phyloP scores from a whole-genome alignment of 306 rosid species.

The Luffa acutangula region DNA sequence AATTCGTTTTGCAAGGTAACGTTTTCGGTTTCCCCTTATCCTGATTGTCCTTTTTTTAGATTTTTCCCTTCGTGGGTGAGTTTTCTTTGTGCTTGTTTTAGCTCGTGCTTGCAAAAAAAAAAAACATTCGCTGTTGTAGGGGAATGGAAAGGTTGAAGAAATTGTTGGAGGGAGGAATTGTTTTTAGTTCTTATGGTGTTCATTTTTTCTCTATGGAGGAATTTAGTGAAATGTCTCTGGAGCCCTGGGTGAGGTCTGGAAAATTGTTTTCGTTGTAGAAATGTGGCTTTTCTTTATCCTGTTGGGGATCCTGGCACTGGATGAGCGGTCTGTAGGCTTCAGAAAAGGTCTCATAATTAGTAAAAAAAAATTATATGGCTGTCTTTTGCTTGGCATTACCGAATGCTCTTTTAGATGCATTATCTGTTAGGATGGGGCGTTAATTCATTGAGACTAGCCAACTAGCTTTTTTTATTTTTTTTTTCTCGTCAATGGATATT shows the following conservation, averaged over 20 bases:
- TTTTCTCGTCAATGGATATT: neutral
- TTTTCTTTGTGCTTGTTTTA: neutral
- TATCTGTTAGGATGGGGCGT: neutral
- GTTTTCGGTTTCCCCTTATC: neutral
- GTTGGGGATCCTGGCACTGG: neutral
- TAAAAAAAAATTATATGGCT: neutral
- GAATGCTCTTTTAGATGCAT: neutral
- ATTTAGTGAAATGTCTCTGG: neutral
- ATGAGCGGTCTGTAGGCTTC: slow-evolving; percentile 3
- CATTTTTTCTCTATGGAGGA: neutral
- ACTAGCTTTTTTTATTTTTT: neutral
- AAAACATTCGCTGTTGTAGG: neutral
- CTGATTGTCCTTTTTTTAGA: neutral
- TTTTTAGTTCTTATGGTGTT: neutral
- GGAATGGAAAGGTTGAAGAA: neutral
- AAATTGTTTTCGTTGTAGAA: neutral
- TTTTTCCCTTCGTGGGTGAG: neutral
- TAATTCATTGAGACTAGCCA: neutral
- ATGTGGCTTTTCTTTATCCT: neutral
- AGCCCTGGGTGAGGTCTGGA: neutral
- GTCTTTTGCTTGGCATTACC: neutral
- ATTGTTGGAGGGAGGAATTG: neutral
- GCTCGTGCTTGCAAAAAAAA: neutral
- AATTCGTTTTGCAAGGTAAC: slow-evolving; percentile 44
- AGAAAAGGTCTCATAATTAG: neutral